Evolutionary conservation across 1,284 basidiomycete species (phyloP).

Genomic region (Mycosarcoma maydis): DNA sequence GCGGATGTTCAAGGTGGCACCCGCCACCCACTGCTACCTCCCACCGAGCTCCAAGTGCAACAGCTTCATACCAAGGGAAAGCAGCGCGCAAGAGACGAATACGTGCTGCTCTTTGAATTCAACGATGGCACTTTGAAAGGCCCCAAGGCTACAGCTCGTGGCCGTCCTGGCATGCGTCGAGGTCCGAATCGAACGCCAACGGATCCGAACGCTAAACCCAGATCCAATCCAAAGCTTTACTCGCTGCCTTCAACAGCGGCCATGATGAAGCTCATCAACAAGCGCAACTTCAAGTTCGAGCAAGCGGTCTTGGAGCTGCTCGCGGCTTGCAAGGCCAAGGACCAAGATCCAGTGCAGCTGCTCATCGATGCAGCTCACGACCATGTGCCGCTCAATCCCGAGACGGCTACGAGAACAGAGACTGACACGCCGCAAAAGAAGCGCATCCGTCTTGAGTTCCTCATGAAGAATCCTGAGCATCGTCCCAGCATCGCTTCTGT

Average conservation of each 20-base stretch:
- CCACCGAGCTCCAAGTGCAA: conserved; percentile 38
- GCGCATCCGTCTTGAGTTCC: conserved; percentile 56
- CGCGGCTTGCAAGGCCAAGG: conserved; percentile 54
- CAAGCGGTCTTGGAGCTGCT: conserved; percentile 62
- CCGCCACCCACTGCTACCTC: conserved; percentile 24
- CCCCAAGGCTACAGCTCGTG: conserved; percentile 66
- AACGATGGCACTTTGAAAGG: conserved; percentile 68
- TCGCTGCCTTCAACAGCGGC: conserved; percentile 48
- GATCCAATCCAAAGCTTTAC: conserved; percentile 39
- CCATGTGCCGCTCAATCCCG: conserved; percentile 59
- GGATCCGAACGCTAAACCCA: conserved; percentile 16
- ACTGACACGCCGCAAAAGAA: conserved; percentile 57
- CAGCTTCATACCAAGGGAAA: conserved; percentile 36
- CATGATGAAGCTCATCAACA: conserved; percentile 63
- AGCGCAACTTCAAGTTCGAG: conserved; percentile 63
- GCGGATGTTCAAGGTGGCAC: conserved; percentile 17
- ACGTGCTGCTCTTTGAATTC: conserved; percentile 68
- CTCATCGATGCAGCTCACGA: conserved; percentile 57
- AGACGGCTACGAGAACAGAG: conserved; percentile 29
- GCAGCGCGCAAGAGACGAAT: conserved; percentile 53
- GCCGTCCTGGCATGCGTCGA: conserved; percentile 46
- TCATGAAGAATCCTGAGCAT: conserved; percentile 55
- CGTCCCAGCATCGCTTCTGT: conserved; percentile 51
- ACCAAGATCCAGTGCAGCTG: conserved; percentile 60
- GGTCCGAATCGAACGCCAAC: conserved; percentile 32